phyloP scores from a whole-genome alignment of 2,329 filamentous ascomycete species.

The Gremmenia infestans region DNA sequence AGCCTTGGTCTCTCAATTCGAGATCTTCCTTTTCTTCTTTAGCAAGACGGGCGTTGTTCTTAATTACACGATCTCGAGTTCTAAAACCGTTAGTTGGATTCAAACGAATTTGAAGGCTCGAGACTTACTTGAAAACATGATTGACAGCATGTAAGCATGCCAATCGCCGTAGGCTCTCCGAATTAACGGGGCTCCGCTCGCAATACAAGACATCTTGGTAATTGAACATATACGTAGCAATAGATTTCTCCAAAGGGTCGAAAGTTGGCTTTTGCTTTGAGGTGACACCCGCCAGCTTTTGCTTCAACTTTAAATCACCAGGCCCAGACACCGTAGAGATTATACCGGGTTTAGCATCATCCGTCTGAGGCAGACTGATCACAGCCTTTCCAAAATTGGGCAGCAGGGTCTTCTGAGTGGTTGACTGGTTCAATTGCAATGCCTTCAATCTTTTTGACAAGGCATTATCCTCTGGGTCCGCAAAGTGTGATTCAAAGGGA shows the following conservation, averaged over 20 bases:
- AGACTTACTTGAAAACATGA: slow-evolving; percentile 74
- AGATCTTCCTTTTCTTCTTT: slow-evolving; percentile 61
- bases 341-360: slow-evolving; percentile 26
- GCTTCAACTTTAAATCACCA: slow-evolving; percentile 60
- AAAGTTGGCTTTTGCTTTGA: slow-evolving; percentile 52
- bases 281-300: slow-evolving; percentile 56
- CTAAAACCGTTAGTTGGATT: slow-evolving; percentile 34
- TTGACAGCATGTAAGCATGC: slow-evolving; percentile 82
- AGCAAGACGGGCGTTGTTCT: slow-evolving; percentile 78
- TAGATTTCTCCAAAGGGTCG: slow-evolving; percentile 53
- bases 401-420: slow-evolving; percentile 38
- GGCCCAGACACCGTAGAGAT: slow-evolving; percentile 30
- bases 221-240: slow-evolving; percentile 71
- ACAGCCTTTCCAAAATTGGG: slow-evolving; percentile 45
- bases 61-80: slow-evolving; percentile 84
- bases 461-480: slow-evolving; percentile 56
- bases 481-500: slow-evolving; percentile 79
- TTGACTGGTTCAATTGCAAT: slow-evolving; percentile 47
- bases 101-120: not conserved
- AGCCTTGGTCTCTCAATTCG: slow-evolving; percentile 87
- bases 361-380: slow-evolving; percentile 41
- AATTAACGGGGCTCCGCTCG: slow-evolving; percentile 64
- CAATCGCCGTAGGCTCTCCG: slow-evolving; percentile 63
- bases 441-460: slow-evolving; percentile 50
- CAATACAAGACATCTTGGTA: slow-evolving; percentile 80